phyloP scores from a whole-genome alignment of 345 rosid genomes.

The Eucalyptus dawsonii region DNA sequence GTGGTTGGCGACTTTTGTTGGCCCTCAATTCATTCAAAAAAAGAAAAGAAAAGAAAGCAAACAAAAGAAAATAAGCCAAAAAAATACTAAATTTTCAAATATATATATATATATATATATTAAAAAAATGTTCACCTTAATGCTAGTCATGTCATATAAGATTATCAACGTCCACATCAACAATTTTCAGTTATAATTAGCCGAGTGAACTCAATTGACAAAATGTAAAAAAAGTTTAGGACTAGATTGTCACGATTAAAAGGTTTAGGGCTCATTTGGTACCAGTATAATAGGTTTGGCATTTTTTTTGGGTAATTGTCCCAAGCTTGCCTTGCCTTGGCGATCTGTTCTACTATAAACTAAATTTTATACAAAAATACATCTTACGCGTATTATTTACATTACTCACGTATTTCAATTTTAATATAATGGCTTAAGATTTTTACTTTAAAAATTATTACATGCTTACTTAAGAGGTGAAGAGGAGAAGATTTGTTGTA shows the following conservation, averaged over 20 bases:
- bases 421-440: not conserved
- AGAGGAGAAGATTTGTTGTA: not conserved
- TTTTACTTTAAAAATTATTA: not conserved
- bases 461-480: not conserved
- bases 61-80: too few relatives aligned
- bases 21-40: not conserved
- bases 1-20: rapidly evolving
- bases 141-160: not conserved
- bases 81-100: too few relatives aligned
- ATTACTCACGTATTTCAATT: not conserved
- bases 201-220: not conserved
- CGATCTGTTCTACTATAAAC: not conserved
- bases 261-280: not conserved
- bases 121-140: too few relatives aligned
- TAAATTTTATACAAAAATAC: not conserved
- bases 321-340: not conserved
- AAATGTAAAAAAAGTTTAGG: too few relatives aligned
- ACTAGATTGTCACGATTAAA: too few relatives aligned
- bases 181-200: rapidly evolving
- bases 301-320: not conserved
- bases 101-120: too few relatives aligned
- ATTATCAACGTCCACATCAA: too few relatives aligned
- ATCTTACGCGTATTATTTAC: too few relatives aligned
- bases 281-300: rapidly evolving
- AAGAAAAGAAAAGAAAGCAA: rapidly evolving